phyloP scores from a whole-genome alignment of 2,329 filamentous ascomycete species.

The Fusarium bactridioides region DNA sequence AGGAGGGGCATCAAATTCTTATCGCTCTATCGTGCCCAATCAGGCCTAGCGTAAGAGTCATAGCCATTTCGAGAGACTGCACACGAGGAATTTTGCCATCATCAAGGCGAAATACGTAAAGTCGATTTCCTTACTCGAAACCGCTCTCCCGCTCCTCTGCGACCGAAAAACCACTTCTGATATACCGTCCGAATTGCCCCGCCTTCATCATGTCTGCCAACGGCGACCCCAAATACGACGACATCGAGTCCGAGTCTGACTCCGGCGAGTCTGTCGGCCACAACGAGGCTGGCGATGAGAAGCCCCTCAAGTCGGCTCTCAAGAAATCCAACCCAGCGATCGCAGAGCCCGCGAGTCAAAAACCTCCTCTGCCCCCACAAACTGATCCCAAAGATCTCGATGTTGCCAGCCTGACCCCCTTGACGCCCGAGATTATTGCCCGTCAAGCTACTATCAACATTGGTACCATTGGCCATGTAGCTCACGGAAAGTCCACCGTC shows the following conservation, averaged over 20 bases:
- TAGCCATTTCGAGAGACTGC: conserved; percentile 45
- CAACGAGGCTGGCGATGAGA: conserved; percentile 67
- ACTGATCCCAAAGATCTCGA: conserved; percentile 92
- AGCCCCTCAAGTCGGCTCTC: conserved; percentile 82
- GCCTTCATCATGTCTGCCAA: conserved; percentile 60
- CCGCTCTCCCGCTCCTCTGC: conserved; percentile 16
- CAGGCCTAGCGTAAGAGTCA: conserved; percentile 52
- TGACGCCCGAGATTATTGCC: conserved; percentile 96
- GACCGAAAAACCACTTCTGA: conserved; percentile 35
- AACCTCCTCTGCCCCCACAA: conserved; percentile 76
- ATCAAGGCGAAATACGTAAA: conserved; percentile 47
- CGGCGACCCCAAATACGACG: conserved; percentile 72
- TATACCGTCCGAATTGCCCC: conserved; percentile 41
- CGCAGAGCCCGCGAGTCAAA: conserved; percentile 63
- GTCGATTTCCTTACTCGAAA: conserved; percentile 21
- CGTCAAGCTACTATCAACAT: conserved; percentile 99
- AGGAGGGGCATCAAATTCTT: conserved; percentile 48
- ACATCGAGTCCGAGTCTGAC: conserved; percentile 76
- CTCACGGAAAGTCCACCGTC: conserved; percentile 98
- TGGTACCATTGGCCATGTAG: conserved; percentile 97
- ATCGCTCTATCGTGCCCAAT: conserved; percentile 50
- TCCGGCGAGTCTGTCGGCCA: conserved; percentile 71
- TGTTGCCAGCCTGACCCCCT: conserved; percentile 78
- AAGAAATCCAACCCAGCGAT: conserved; percentile 73
- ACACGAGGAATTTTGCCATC: conserved; percentile 55